Evolutionary conservation across 2,329 filamentous ascomycete genomes (phyloP).

Genomic region (Ophiognomonia clavigignenti-juglandacearum): DNA sequence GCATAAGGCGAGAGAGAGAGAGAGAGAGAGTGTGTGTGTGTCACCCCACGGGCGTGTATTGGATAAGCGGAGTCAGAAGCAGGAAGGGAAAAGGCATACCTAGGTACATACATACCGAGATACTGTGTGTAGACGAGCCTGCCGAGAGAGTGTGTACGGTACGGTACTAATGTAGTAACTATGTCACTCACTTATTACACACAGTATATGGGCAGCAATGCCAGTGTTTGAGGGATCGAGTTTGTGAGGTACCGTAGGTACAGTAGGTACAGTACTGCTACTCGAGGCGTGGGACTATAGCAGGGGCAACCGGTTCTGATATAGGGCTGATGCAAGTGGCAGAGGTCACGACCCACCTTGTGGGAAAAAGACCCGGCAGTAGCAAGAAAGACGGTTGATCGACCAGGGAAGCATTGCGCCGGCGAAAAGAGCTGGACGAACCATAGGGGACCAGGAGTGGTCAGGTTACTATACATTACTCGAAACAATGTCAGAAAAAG

Average conservation of each 20-base stretch:
- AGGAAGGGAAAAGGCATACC: background rate
- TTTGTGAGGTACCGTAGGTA: too few relatives aligned
- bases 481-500: conserved; percentile 16
- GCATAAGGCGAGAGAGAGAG: too few relatives aligned
- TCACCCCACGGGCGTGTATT: conserved; percentile 5
- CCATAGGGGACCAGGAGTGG: conserved; percentile 9
- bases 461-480: conserved; percentile 9
- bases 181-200: conserved; percentile 11
- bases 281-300: conserved; percentile 10
- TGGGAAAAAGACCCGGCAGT: conserved; percentile 8
- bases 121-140: too few relatives aligned
- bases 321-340: conserved; percentile 9
- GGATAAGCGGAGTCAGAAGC: conserved; percentile 3
- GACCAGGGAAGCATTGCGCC: conserved; percentile 11
- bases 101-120: too few relatives aligned
- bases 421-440: conserved; percentile 13
- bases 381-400: conserved; percentile 7
- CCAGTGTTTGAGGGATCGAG: too few relatives aligned
- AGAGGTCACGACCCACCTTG: conserved; percentile 11
- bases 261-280: too few relatives aligned
- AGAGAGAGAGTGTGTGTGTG: too few relatives aligned
- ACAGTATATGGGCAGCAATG: too few relatives aligned
- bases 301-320: conserved; percentile 3
- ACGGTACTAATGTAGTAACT: too few relatives aligned
- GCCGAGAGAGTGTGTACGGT: conserved; percentile 6